These are phyloP conservation scores for Chenopodium formosanum DNA, from an alignment of 148 eudicot genomes.

Conservation along the genomic window DNA sequence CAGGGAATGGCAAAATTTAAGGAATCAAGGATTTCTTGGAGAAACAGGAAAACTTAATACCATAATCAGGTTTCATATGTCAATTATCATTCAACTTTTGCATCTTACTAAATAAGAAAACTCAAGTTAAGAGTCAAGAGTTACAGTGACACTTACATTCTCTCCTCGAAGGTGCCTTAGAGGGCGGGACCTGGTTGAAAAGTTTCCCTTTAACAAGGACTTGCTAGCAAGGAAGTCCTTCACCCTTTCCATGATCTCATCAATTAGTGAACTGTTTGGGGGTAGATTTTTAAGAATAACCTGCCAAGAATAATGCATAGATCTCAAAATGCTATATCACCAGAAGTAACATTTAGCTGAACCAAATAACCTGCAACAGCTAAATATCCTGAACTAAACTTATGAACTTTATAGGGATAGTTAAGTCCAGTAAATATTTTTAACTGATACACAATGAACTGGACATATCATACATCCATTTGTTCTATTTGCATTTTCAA, in stretches of 20 bases:
- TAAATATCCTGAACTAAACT: neutral
- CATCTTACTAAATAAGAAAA: neutral
- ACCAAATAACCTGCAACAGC: conserved; percentile 5
- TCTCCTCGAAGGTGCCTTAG: conserved; percentile 79
- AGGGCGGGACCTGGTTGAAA: conserved; percentile 57
- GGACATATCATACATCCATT: neutral
- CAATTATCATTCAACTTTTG: neutral
- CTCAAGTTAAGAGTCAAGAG: neutral
- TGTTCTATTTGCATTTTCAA: neutral
- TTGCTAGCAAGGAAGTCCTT: conserved; percentile 84
- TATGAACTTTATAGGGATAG: neutral
- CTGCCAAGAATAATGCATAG: conserved; percentile 39
- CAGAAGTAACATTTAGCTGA: neutral
- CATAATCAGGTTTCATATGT: neutral
- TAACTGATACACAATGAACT: neutral
- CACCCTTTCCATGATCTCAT: conserved; percentile 86
- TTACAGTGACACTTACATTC: conserved; percentile 47
- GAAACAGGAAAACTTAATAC: neutral
- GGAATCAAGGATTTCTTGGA: neutral
- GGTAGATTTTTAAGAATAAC: conserved; percentile 89
- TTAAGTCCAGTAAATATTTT: neutral
- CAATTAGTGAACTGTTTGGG: conserved; percentile 86
- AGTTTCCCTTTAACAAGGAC: conserved; percentile 80
- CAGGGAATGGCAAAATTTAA: no score
- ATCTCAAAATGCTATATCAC: conserved; percentile 5